Evolutionary conservation across 2,329 filamentous ascomycete genomes (phyloP).

Genomic region (Ophiocordyceps robertsii): DNA sequence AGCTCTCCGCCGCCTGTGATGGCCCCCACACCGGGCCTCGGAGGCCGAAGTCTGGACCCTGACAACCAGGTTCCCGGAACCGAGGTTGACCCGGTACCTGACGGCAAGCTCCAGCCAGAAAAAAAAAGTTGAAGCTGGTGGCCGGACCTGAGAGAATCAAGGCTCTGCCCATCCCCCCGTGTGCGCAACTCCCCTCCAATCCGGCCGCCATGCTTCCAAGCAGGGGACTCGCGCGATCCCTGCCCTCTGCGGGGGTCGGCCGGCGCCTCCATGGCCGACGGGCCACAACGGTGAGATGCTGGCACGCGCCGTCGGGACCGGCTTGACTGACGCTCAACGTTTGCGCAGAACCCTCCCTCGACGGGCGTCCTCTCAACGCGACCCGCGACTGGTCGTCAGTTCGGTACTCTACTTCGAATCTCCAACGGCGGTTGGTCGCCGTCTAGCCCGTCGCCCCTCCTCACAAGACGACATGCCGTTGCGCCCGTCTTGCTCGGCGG

Average conservation of each 20-base stretch:
- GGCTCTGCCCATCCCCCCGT: background rate
- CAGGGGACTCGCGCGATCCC: conserved; percentile 27
- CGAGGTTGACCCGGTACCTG: conserved; percentile 26
- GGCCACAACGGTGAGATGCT: background rate
- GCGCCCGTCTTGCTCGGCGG: conserved; percentile 17
- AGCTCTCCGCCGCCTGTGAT: no score
- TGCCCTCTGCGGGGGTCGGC: conserved; percentile 17
- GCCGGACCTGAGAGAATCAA: background rate
- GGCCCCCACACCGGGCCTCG: no score
- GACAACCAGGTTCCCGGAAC: conserved; percentile 3
- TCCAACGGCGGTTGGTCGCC: conserved; percentile 6
- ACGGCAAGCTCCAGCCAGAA: conserved; percentile 2
- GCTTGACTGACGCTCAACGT: no score
- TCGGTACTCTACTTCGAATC: conserved; percentile 16
- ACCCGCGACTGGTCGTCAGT: conserved; percentile 15
- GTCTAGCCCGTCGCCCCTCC: conserved; percentile 7
- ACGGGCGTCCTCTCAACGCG: no score
- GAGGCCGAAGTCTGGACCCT: no score
- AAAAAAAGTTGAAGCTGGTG: background rate
- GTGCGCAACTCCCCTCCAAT: background rate
- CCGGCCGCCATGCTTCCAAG: conserved; percentile 29
- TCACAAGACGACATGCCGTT: conserved; percentile 7
- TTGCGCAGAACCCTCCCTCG: no score
- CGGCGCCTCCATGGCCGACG: conserved; percentile 16
- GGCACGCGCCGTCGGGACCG: no score